phyloP scores from a whole-genome alignment of 75 land plant genomes.

The Cryptomeria japonica region DNA sequence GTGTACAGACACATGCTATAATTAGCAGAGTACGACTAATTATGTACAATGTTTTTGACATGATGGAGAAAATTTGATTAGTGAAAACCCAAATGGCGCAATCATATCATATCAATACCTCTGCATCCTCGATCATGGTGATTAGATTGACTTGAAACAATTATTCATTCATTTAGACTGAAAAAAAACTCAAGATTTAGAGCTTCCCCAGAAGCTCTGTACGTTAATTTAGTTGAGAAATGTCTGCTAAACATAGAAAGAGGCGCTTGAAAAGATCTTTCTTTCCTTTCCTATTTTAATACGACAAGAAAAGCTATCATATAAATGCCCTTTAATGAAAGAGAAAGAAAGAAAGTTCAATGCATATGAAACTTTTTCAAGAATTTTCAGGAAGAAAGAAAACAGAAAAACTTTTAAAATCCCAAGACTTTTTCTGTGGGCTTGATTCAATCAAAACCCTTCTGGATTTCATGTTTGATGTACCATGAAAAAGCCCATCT shows the following conservation, averaged over 20 bases:
- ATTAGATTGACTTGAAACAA: slow-evolving; percentile 12
- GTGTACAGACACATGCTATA: background rate
- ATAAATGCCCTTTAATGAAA: background rate
- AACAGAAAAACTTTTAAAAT: background rate
- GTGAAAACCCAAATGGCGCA: slow-evolving; percentile 8
- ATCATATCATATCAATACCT: no score
- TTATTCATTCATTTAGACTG: no score
- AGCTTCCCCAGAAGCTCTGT: background rate
- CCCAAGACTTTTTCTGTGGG: background rate
- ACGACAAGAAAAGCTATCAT: background rate
- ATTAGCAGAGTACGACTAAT: slow-evolving; percentile 7
- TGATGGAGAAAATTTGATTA: slow-evolving; percentile 14
- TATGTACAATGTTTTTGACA: slow-evolving; percentile 3
- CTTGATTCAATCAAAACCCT: background rate
- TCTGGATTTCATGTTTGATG: background rate
- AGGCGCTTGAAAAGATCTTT: background rate
- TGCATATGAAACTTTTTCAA: background rate
- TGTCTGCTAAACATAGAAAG: background rate
- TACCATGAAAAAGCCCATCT: background rate
- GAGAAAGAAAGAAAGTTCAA: background rate
- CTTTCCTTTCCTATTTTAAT: background rate
- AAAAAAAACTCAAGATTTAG: background rate
- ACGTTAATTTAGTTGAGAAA: background rate
- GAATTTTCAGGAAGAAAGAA: no score
- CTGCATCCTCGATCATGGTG: background rate